Evolutionary conservation across 1,139 yeast genomes (phyloP), one percentile per base, ranked within the genome.

Genomic region (Debaryomyces nepalensis): DNA sequence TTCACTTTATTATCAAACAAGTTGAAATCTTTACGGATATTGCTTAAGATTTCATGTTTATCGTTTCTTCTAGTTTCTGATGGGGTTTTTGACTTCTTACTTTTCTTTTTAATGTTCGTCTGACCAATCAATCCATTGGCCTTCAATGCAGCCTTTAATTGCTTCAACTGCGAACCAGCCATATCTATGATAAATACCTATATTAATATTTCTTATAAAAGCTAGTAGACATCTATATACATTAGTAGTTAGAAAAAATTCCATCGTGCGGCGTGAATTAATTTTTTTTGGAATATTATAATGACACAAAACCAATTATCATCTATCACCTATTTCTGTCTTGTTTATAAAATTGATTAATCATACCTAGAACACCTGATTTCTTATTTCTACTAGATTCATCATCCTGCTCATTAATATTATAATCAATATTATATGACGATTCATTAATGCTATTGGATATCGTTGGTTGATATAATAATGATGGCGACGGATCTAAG

Each of bases 151-250:
- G 82, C 91, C 56, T 85, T 88, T 44, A 90, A 75, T 68, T 82
- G 82, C 61, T 89, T 90, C 50, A 90, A 73, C 69, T 90, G 97
- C 14, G 97, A 87, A 14, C 95, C 95, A 19, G 90, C 97, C 96
- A 88, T 88, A 15, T 5, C 26, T 23, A 11, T 30, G 20, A 26
- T 16, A 19, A 22, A 35, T 11, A 26, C 23, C 14, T 36, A 15
- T 36, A 36, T 15, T 36, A 36, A 26, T 26, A 36, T 4, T 11
- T 27, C 19, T 14, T 29, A 29, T 27, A 26, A 19, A 36, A 15
- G 14, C 29, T 21, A 33, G 11, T 33, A 24, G 27, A 23, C 32
- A 20, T 32, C 23, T 26, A 29, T 20, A 27, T 27, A 26, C 21
- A 8, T 22, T 12, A 22, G 16, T 15, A 21, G 23, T 26, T 36